Percentiles rank a stretch among this genome's conserved stretches.
These are phyloP conservation scores for Paspalum vaginatum DNA, from an alignment of 176 grass and related monocot species.

Conservation along the genomic window DNA sequence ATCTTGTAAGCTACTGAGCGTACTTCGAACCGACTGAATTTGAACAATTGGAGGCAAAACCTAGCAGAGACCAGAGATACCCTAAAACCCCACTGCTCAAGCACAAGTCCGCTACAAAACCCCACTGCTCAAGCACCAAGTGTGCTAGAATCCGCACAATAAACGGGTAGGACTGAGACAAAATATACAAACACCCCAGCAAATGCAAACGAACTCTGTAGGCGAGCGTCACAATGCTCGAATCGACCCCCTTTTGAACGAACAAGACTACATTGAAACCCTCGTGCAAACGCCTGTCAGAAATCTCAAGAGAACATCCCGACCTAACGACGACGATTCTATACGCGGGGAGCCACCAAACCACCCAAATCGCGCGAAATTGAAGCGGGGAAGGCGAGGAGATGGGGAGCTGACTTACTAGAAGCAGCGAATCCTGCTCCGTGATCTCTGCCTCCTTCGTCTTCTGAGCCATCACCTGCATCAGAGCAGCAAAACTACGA, in stretches of 20 bases:
- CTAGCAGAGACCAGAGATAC: not conserved
- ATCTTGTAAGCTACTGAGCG: slow-evolving; percentile 8
- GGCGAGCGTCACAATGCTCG: not conserved
- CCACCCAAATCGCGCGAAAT: slow-evolving; percentile 20
- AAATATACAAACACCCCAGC: not conserved
- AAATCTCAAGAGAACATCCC: slow-evolving; percentile 8
- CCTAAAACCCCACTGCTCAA: not conserved
- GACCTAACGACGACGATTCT: slow-evolving; percentile 7
- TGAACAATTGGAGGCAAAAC: not conserved
- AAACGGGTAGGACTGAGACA: slow-evolving; percentile 6
- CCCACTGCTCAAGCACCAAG: not conserved
- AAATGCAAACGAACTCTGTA: not conserved
- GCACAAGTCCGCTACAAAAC: not conserved
- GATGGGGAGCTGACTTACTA: slow-evolving; percentile 49
- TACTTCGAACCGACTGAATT: slow-evolving; percentile 1
- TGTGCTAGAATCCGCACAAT: slow-evolving; percentile 3
- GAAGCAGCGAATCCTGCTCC: slow-evolving; percentile 93
- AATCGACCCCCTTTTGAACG: slow-evolving; percentile 32
- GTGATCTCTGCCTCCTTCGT: slow-evolving; percentile 91
- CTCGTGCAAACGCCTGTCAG: not conserved
- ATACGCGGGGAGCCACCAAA: not conserved
- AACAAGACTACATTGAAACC: slow-evolving; percentile 19
- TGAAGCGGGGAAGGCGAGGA: not conserved
- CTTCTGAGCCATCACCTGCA: slow-evolving; percentile 74
- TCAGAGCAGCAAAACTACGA: not conserved